Percentiles rank a stretch among this genome's conserved stretches.
Conservation (phyloP, 179 eudicot genomes). For the Drosera spatulata region DNA sequence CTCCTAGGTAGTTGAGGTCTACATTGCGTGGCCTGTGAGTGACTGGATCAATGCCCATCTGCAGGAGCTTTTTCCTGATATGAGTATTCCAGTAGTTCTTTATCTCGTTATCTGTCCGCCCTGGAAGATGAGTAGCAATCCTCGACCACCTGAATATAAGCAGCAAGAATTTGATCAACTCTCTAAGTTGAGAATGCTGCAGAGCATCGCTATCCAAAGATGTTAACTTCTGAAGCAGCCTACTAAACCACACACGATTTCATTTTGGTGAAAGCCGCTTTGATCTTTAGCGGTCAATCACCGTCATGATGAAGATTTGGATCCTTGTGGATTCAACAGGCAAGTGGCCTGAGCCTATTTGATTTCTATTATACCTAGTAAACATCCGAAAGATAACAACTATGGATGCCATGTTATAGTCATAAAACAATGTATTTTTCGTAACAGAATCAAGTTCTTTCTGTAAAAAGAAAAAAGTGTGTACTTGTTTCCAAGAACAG, state of each 20-base stretch:
- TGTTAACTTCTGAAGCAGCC: background rate
- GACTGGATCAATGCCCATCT: slow-evolving; percentile 64
- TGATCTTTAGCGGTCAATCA: no score
- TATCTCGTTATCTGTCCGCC: slow-evolving; percentile 51
- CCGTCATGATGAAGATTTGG: no score
- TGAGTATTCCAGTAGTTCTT: slow-evolving; percentile 21
- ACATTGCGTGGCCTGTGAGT: slow-evolving; percentile 51
- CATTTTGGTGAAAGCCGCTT: no score
- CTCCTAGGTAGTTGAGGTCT: slow-evolving; percentile 38
- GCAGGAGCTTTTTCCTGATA: slow-evolving; percentile 39
- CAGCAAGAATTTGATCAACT: background rate
- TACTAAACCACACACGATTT: no score
- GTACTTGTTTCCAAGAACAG: slow-evolving; percentile 65
- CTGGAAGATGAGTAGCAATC: slow-evolving; percentile 57
- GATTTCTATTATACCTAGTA: no score
- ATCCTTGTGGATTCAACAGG: no score
- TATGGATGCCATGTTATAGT: background rate
- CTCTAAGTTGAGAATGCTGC: background rate
- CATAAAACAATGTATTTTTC: background rate
- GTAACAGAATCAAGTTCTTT: no score
- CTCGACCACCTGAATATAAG: slow-evolving; percentile 43
- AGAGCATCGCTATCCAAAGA: no score
- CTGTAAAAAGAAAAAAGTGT: background rate
- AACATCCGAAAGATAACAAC: background rate
- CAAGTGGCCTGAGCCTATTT: no score